Evolutionary conservation across 140 eudicot genomes (phyloP).

Genomic region (Cichorium intybus): DNA sequence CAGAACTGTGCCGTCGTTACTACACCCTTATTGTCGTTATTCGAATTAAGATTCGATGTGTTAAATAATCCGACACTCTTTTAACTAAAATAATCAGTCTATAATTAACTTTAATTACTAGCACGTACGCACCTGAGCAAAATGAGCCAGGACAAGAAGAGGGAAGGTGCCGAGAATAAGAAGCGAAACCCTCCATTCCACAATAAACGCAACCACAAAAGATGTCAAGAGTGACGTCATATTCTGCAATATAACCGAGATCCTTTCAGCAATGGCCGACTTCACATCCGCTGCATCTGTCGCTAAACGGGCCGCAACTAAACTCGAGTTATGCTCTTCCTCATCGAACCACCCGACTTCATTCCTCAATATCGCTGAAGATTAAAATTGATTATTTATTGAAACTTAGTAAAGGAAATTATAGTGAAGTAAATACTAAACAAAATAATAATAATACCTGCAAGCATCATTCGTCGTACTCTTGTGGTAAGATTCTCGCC

Average conservation of each 20-base stretch:
- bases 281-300: constrained; percentile 98
- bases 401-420: background rate
- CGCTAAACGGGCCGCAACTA: constrained; percentile 85
- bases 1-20: constrained; percentile 38
- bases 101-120: constrained; percentile 3
- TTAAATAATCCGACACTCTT: background rate
- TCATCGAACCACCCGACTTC: constrained; percentile 99
- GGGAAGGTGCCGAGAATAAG: constrained; percentile 94
- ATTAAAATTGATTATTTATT: background rate
- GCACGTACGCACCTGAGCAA: constrained; percentile 74
- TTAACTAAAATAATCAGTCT: background rate
- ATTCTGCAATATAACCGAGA: constrained; percentile 89
- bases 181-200: constrained; percentile 98
- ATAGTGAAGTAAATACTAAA: too few species aligned
- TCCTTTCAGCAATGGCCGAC: constrained; percentile 93
- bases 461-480: constrained; percentile 98
- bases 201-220: constrained; percentile 92
- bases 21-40: constrained; percentile 42
- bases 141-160: constrained; percentile 91
- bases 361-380: constrained; percentile 90
- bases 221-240: constrained; percentile 98
- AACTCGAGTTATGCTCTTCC: constrained; percentile 96
- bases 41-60: constrained; percentile 45
- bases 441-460: too few species aligned
- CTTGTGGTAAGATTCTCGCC: constrained; percentile 97